Percentiles rank a stretch among this genome's conserved stretches.
Evolutionary conservation across 352 stramenopile species (phyloP).

Genomic region (Globisporangium spinosum): DNA sequence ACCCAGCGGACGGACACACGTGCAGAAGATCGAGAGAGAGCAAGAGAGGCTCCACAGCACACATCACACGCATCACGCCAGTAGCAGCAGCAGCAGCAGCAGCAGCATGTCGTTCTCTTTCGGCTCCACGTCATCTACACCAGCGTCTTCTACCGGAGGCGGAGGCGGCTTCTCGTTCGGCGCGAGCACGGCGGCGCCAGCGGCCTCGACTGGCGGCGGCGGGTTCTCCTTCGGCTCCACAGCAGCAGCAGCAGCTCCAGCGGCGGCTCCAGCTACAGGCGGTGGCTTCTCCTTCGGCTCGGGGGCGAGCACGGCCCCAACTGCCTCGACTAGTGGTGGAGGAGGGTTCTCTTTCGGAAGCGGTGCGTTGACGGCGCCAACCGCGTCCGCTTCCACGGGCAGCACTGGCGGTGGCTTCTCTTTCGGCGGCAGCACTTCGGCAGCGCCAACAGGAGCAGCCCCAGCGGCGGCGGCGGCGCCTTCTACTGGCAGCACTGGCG

Average conservation of each 20-base stretch:
- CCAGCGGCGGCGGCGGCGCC: background rate
- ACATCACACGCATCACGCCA: background rate
- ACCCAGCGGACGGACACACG: background rate
- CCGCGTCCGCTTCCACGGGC: background rate
- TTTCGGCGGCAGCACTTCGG: background rate
- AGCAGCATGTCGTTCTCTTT: conserved; percentile 20
- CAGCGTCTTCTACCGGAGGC: background rate
- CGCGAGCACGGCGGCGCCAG: background rate
- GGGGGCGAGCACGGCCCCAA: background rate
- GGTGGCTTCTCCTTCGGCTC: conserved; percentile 1
- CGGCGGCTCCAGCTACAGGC: conserved; percentile 2
- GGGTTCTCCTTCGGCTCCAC: conserved; percentile 12
- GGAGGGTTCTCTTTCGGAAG: conserved; percentile 39
- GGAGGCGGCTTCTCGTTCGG: conserved; percentile 12
- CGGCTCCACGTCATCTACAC: background rate
- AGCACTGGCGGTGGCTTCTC: background rate
- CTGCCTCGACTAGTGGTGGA: background rate
- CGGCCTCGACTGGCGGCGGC: background rate
- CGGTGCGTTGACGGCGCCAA: background rate
- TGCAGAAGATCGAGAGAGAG: background rate
- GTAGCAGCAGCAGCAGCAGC: background rate
- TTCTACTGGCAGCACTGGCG: background rate
- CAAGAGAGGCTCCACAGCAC: background rate
- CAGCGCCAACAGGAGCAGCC: background rate
- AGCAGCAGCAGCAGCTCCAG: conserved; percentile 9